These are phyloP conservation scores for Vachellia collinsii DNA, from an alignment of 306 rosid genomes.

Conservation along the genomic window DNA sequence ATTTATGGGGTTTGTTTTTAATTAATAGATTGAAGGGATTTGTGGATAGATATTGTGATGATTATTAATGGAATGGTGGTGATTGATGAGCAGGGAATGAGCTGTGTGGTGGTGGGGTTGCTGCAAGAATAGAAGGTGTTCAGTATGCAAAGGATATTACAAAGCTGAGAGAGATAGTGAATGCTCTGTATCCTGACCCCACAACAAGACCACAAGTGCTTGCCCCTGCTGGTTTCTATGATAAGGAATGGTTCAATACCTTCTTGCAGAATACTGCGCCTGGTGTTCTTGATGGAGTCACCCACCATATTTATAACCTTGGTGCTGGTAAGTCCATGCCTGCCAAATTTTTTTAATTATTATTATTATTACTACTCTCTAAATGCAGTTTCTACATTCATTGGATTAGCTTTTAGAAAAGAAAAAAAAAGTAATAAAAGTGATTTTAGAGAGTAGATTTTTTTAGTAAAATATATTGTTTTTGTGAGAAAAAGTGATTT, in stretches of 20 bases:
- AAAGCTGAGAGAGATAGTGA: constrained; percentile 41
- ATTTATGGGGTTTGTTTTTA: too few species aligned
- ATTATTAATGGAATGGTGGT: background rate
- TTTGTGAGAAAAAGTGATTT: too few species aligned
- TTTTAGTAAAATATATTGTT: too few species aligned
- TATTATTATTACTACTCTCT: too few species aligned
- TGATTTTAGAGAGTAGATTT: too few species aligned
- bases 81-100: constrained; percentile 55
- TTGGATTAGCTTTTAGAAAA: too few species aligned
- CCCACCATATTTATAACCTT: constrained; percentile 77
- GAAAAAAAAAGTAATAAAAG: too few species aligned
- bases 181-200: constrained; percentile 42
- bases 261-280: constrained; percentile 54
- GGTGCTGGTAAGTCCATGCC: constrained; percentile 56
- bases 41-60: too few species aligned
- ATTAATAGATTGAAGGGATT: too few species aligned
- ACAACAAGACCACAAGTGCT: constrained; percentile 56
- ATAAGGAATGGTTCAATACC: constrained; percentile 54
- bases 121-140: constrained; percentile 49
- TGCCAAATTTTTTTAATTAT: background rate
- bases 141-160: constrained; percentile 64
- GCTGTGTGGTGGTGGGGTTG: constrained; percentile 50
- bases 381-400: too few species aligned
- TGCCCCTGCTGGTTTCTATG: constrained; percentile 71
- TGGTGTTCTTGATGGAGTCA: constrained; percentile 55